Conservation (phyloP, 352 stramenopile genomes). For the Thalassiosira livingstoniorum region DNA sequence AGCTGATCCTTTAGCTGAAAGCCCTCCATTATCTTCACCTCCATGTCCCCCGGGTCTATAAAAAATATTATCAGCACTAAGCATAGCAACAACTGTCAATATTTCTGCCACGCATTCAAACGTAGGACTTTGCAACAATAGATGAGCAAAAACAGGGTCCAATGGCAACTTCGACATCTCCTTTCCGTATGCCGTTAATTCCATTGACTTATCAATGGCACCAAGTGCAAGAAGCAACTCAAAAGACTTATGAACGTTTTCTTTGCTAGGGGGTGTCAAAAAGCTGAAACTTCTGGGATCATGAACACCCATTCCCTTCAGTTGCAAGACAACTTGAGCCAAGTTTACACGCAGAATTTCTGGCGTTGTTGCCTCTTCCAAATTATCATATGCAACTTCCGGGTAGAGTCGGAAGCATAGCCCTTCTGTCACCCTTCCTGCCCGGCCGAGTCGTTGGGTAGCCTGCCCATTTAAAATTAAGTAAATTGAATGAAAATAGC, state of each 20-base stretch:
- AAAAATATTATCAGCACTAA: slow-evolving; percentile 82
- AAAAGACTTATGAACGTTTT: slow-evolving; percentile 72
- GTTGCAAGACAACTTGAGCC: slow-evolving; percentile 77
- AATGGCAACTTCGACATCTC: slow-evolving; percentile 78
- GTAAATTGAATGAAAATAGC: not conserved
- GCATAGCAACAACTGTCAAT: slow-evolving; percentile 78
- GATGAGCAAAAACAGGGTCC: slow-evolving; percentile 79
- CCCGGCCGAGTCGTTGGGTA: slow-evolving; percentile 91
- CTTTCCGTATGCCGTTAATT: slow-evolving; percentile 78
- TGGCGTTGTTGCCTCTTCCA: slow-evolving; percentile 65
- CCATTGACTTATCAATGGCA: slow-evolving; percentile 72
- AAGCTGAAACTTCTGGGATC: slow-evolving; percentile 82
- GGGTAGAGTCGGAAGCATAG: slow-evolving; percentile 93
- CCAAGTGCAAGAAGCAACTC: slow-evolving; percentile 68
- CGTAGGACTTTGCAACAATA: slow-evolving; percentile 75
- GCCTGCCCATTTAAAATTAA: slow-evolving; percentile 36
- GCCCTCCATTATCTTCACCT: slow-evolving; percentile 38
- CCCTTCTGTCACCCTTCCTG: slow-evolving; percentile 92
- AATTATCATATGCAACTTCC: slow-evolving; percentile 68
- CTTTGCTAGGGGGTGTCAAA: slow-evolving; percentile 64
- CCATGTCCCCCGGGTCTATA: slow-evolving; percentile 63
- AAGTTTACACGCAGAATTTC: slow-evolving; percentile 83
- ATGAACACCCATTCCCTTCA: slow-evolving; percentile 81
- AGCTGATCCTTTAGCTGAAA: slow-evolving; percentile 58
- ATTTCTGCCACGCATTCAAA: slow-evolving; percentile 78